phyloP scores from a whole-genome alignment of 2,329 filamentous ascomycete species.

The Nigrospora osmanthi region DNA sequence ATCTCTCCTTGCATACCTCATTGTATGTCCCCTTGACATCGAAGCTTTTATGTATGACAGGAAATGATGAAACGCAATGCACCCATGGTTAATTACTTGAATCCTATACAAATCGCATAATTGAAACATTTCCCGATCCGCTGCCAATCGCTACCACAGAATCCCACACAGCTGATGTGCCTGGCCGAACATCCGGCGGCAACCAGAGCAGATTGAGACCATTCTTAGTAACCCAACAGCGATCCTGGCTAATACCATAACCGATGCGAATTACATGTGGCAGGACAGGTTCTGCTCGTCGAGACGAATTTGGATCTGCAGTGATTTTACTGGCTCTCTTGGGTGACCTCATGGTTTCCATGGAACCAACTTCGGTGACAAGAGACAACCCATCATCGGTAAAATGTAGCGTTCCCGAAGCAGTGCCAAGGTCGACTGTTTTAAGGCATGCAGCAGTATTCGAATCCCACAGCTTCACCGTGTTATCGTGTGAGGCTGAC shows the following conservation, averaged over 20 bases:
- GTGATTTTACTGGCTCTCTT: not conserved
- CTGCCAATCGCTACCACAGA: not conserved
- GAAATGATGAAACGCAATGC: too few relatives aligned
- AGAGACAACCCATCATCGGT: not conserved
- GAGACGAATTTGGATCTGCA: not conserved
- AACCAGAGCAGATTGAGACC: not conserved
- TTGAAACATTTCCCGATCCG: not conserved
- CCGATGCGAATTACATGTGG: not conserved
- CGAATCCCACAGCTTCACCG: not conserved
- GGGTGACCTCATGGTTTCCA: not conserved
- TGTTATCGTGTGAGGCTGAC: constrained; percentile 2
- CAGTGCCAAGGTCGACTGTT: not conserved
- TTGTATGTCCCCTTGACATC: too few relatives aligned
- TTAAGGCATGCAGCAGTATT: not conserved
- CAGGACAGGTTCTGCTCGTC: not conserved
- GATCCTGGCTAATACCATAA: not conserved
- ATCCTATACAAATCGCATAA: not conserved
- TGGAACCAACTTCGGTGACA: not conserved
- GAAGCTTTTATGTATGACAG: too few relatives aligned
- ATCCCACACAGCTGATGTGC: not conserved
- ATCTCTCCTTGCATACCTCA: too few relatives aligned
- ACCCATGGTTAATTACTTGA: too few relatives aligned
- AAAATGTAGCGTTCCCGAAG: not conserved
- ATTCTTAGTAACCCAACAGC: not conserved
- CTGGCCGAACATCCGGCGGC: not conserved